Percentiles rank a stretch among this genome's conserved stretches.
phyloP scores from a whole-genome alignment of 768 basidiomycete species.

The Hygrophorus pudorinus region DNA sequence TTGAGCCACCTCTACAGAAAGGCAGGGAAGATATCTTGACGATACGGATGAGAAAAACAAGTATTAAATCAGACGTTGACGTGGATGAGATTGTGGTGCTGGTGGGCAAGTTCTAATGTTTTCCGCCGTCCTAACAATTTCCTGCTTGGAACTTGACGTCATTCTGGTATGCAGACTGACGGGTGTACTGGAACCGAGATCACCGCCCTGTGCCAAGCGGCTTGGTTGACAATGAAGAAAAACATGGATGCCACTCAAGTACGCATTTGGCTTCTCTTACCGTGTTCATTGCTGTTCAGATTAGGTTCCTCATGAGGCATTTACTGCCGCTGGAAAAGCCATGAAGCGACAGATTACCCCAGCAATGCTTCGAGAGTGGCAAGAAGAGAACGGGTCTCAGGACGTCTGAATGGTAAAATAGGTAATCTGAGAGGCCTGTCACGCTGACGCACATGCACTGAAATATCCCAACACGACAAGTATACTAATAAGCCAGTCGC shows the following conservation, averaged over 20 bases:
- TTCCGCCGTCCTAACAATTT: too few species aligned
- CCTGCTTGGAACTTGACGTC: not conserved
- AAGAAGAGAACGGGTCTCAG: conserved; percentile 15
- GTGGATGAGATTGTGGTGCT: conserved; percentile 56
- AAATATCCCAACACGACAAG: too few species aligned
- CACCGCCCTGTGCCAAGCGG: conserved; percentile 86
- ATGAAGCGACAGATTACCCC: conserved; percentile 82
- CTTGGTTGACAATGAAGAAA: conserved; percentile 81
- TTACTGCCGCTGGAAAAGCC: conserved; percentile 59
- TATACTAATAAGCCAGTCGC: too few species aligned
- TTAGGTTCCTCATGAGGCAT: conserved; percentile 71
- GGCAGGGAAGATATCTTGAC: conserved; percentile 79
- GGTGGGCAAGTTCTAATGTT: conserved; percentile 36
- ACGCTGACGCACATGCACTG: too few species aligned
- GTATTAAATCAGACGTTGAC: conserved; percentile 61
- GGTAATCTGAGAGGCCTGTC: too few species aligned
- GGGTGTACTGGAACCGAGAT: conserved; percentile 98
- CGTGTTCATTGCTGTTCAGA: conserved; percentile 1
- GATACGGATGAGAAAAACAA: conserved; percentile 74
- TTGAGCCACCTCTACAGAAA: conserved; percentile 78
- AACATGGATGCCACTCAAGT: conserved; percentile 74
- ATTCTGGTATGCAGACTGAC: conserved; percentile 48
- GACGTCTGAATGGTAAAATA: not conserved
- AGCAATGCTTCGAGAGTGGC: conserved; percentile 71
- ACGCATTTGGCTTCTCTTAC: conserved; percentile 18